Percentiles rank a stretch among this genome's conserved stretches.
Evolutionary conservation across 768 basidiomycete species (phyloP).

Genomic region (Candolleomyces eurysporus): DNA sequence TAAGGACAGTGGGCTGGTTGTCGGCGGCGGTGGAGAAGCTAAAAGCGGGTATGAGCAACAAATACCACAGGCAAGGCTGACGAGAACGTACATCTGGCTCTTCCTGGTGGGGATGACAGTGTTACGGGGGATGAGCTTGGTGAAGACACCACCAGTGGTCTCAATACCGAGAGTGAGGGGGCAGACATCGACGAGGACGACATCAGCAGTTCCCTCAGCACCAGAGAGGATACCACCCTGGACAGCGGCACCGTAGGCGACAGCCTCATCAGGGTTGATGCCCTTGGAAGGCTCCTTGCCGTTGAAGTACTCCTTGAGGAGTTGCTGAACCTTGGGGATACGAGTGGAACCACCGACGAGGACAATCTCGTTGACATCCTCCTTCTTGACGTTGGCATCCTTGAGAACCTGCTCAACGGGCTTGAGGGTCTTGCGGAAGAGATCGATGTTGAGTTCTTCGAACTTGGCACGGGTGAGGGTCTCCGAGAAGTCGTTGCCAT

Average conservation of each 20-base stretch:
- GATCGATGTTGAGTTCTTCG: slow-evolving; percentile 97
- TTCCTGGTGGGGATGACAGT: slow-evolving; percentile 98
- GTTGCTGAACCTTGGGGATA: slow-evolving; percentile 99
- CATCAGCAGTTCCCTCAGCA: slow-evolving; percentile 84
- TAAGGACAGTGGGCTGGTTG: slow-evolving; percentile 92
- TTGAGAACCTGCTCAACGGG: slow-evolving; percentile 98
- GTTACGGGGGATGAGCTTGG: slow-evolving; percentile 96
- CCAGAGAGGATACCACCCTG: slow-evolving; percentile 98
- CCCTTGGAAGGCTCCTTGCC: slow-evolving; percentile 97
- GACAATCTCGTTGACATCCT: slow-evolving; percentile 88
- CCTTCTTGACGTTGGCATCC: slow-evolving; percentile 98
- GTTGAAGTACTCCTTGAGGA: slow-evolving; percentile 95
- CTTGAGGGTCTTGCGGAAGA: slow-evolving; percentile 99
- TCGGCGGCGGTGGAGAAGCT: slow-evolving; percentile 83
- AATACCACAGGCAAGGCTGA: slow-evolving; percentile 12
- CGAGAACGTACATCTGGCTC: slow-evolving; percentile 71
- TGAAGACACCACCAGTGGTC: slow-evolving; percentile 98
- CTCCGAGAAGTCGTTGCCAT: slow-evolving; percentile 96
- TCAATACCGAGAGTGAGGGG: slow-evolving; percentile 98
- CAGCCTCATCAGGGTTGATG: slow-evolving; percentile 99
- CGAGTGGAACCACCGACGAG: slow-evolving; percentile 98
- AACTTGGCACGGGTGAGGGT: slow-evolving; percentile 98
- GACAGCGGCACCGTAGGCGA: slow-evolving; percentile 97
- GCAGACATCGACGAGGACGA: slow-evolving; percentile 95
- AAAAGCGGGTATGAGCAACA: slow-evolving; percentile 13